Conservation (phyloP, 176 grass and related monocot genomes). For the Hyparrhenia diplandra region DNA sequence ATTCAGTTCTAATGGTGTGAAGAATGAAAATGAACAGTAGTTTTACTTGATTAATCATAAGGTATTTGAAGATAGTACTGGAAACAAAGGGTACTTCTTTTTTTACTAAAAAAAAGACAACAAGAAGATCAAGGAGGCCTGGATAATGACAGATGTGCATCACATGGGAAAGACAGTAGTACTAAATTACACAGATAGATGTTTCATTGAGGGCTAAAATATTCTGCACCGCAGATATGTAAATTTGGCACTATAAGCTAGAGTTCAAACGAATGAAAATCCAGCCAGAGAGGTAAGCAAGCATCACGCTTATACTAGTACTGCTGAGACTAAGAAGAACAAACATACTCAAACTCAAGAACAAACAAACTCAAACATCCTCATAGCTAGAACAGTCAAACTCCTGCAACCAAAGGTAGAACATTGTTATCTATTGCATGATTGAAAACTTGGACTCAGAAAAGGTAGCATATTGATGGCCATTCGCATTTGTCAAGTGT, state of each 20-base stretch:
- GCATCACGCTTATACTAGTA: not conserved
- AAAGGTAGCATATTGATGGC: not conserved
- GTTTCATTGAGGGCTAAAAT: constrained; percentile 16
- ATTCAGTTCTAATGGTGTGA: not conserved
- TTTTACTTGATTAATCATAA: not conserved
- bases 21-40: not conserved
- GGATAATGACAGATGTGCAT: not conserved
- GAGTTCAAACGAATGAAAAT: constrained; percentile 8
- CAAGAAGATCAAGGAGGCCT: not conserved
- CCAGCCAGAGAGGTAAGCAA: not conserved
- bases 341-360: not conserved
- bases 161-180: constrained; percentile 4
- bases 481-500: not conserved
- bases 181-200: not conserved
- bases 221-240: constrained; percentile 1
- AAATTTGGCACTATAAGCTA: not conserved
- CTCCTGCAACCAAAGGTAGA: constrained; percentile 29
- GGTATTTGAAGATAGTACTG: not conserved
- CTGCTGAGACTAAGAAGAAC: not conserved
- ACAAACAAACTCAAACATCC: too few relatives aligned
- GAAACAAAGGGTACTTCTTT: not conserved
- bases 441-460: not conserved
- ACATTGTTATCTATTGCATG: not conserved
- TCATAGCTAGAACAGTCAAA: constrained; percentile 36
- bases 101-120: not conserved